These are phyloP conservation scores for Candida railenensis DNA, from an alignment of 805 yeast genomes.

Conservation along the genomic window DNA sequence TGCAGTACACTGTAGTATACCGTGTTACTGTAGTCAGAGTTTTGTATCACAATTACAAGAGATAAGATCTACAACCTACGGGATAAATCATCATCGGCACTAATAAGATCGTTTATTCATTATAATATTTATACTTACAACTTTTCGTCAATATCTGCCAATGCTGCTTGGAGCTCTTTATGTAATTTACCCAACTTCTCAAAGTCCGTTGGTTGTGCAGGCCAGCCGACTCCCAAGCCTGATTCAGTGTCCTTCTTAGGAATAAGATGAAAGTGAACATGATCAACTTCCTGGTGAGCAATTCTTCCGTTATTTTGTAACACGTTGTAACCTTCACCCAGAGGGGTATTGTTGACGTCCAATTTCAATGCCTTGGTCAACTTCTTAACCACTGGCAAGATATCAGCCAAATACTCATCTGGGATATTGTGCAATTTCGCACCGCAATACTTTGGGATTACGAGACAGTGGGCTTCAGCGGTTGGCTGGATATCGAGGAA, in stretches of 20 bases:
- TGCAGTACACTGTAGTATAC: too few species aligned
- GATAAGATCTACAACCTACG: too few species aligned
- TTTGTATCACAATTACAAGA: too few species aligned
- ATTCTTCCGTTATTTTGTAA: slow-evolving; percentile 92
- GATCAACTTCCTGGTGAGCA: slow-evolving; percentile 95
- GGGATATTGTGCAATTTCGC: slow-evolving; percentile 90
- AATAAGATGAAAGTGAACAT: slow-evolving; percentile 94
- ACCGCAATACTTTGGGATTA: slow-evolving; percentile 93
- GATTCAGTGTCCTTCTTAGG: slow-evolving; percentile 75
- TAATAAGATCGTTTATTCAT: neutral
- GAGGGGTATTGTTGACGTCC: slow-evolving; percentile 58
- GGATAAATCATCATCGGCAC: too few species aligned
- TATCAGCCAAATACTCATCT: slow-evolving; percentile 83
- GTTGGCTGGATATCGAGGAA: slow-evolving; percentile 95
- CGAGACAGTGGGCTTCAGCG: slow-evolving; percentile 80
- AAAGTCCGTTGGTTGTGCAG: slow-evolving; percentile 77
- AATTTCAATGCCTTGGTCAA: slow-evolving; percentile 71
- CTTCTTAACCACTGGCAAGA: slow-evolving; percentile 86
- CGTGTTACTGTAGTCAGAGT: too few species aligned
- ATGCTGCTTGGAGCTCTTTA: slow-evolving; percentile 44
- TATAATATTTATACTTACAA: slow-evolving; percentile 5
- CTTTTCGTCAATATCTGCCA: slow-evolving; percentile 12
- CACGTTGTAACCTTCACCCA: slow-evolving; percentile 79
- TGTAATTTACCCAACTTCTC: slow-evolving; percentile 68
- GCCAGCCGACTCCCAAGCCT: slow-evolving; percentile 93